Percentiles rank a stretch among this genome's conserved stretches.
Conservation (phyloP, 306 rosid genomes). For the Trifolium fragiferum region DNA sequence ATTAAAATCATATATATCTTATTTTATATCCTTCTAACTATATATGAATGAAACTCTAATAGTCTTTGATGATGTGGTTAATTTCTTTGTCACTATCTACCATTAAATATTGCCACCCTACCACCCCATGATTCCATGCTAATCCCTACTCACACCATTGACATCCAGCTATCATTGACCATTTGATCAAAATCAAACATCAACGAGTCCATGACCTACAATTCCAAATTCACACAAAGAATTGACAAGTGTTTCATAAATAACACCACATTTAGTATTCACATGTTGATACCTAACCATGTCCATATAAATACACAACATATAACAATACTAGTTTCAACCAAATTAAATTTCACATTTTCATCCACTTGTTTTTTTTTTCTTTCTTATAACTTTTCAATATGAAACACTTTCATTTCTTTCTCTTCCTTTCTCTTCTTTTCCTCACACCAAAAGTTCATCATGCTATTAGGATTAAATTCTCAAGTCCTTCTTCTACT, state of each 20-base stretch:
- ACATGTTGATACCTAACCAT: conserved; percentile 41
- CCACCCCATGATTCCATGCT: conserved; percentile 57
- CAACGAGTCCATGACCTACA: conserved; percentile 24
- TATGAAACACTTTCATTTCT: conserved; percentile 58
- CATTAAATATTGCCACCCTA: conserved; percentile 49
- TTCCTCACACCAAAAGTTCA: conserved; percentile 51
- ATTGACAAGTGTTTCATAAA: conserved; percentile 38
- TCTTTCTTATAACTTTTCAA: conserved; percentile 19
- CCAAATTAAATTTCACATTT: conserved; percentile 38
- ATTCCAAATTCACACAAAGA: conserved; percentile 31
- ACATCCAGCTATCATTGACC: conserved; percentile 32
- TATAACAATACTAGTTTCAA: conserved; percentile 28
- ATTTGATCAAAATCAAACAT: conserved; percentile 49
- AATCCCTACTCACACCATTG: conserved; percentile 23
- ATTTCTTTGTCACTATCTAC: conserved; percentile 38
- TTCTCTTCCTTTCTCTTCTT: conserved; percentile 47
- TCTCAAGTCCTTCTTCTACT: conserved; percentile 54
- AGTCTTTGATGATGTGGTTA: conserved; percentile 18
- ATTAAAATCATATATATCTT: neutral
- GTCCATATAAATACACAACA: conserved; percentile 50
- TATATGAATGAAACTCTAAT: neutral
- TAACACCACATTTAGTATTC: conserved; percentile 48
- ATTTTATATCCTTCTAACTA: too few species aligned
- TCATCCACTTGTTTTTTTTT: conserved; percentile 3
- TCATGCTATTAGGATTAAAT: conserved; percentile 45